phyloP scores from a whole-genome alignment of 2,329 filamentous ascomycete genomes.

The Chlorencoelia australis region DNA sequence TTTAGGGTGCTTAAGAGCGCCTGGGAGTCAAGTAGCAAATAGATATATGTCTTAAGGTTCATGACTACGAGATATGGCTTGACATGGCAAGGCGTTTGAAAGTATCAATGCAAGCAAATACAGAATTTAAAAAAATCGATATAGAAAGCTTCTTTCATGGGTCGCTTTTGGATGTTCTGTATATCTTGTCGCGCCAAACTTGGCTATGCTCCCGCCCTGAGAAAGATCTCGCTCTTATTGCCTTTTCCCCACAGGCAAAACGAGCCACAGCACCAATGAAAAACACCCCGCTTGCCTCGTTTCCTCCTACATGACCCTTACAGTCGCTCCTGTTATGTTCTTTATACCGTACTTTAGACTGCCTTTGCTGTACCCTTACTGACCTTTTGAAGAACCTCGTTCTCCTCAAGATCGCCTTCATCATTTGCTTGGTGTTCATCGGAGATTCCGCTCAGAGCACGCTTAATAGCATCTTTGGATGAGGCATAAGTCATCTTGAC shows the following conservation, averaged over 20 bases:
- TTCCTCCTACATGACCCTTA: too few species aligned
- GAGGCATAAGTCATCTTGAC: constrained; percentile 86
- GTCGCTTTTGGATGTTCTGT: constrained; percentile 9
- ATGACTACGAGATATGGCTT: constrained; percentile 1
- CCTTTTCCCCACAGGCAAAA: too few species aligned
- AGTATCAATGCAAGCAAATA: constrained; percentile 3
- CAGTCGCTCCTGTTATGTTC: too few species aligned
- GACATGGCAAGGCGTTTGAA: constrained; percentile 17
- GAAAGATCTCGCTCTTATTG: too few species aligned
- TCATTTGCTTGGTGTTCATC: constrained; percentile 76
- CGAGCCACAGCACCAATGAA: too few species aligned
- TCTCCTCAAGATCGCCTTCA: constrained; percentile 69
- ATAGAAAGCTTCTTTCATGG: constrained; percentile 4
- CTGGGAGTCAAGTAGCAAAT: constrained; percentile 26
- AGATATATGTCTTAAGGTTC: too few species aligned
- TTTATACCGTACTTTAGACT: too few species aligned
- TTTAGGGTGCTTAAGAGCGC: constrained; percentile 58
- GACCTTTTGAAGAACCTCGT: constrained; percentile 56
- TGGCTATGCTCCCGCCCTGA: too few species aligned
- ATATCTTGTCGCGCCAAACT: constrained; percentile 9
- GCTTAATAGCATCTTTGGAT: constrained; percentile 79
- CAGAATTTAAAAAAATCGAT: too few species aligned
- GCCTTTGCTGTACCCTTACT: constrained; percentile 44
- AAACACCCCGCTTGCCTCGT: too few species aligned
- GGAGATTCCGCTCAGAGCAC: constrained; percentile 64